Evolutionary conservation across 371 early-diverging fungal genomes (phyloP), one percentile per base, ranked within the genome.

Genomic region (Rhizomucor pusillus): DNA sequence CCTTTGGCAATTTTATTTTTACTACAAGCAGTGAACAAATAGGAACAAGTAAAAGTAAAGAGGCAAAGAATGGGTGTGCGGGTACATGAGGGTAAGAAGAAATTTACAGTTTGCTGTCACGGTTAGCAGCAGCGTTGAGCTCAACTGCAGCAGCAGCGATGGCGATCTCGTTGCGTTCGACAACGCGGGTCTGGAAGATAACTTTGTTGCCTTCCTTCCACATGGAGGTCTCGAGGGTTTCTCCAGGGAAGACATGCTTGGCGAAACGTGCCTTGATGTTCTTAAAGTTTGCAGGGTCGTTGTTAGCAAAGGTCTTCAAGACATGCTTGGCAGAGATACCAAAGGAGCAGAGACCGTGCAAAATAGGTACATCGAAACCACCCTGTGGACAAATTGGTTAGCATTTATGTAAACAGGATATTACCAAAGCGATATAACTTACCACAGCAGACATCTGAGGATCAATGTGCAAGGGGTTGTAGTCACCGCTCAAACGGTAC

Each of bases 241-340:
- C 98, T 6, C 99, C 98, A 16, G 99, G 98, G 81, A 91, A 87
- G 52, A 97, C 97, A n/a, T 88, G 92, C 43, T 86, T 81, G 39
- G 89, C 83, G 68, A 97, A 94, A 33, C 97, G 87, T 11, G 80
- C 93, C 85, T 97, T 95, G 77, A 98, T 85, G 65, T 70, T 82
- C 77, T 87, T 86, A 77, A 96, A 87, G 33, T 54, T 52, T 7
- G 77, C 70, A 12, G 92, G 82, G 55, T 94, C 85, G 50, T 73
- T 77, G 57, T 80, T 82, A 49, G 88, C 85, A 61, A 84, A 94
- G 6, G 80, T 69, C 65, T 84, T 72, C 57, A 95, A 71, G 36
- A 97, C 81, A 55, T 95, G 95, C 68, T 93, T 92, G 36, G 85
- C 90, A 40, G 96, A 90, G 54, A 93, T 80, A 59, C 96, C 98